Evolutionary conservation across 306 rosid genomes (phyloP).

Genomic region (Alnus rubra): DNA sequence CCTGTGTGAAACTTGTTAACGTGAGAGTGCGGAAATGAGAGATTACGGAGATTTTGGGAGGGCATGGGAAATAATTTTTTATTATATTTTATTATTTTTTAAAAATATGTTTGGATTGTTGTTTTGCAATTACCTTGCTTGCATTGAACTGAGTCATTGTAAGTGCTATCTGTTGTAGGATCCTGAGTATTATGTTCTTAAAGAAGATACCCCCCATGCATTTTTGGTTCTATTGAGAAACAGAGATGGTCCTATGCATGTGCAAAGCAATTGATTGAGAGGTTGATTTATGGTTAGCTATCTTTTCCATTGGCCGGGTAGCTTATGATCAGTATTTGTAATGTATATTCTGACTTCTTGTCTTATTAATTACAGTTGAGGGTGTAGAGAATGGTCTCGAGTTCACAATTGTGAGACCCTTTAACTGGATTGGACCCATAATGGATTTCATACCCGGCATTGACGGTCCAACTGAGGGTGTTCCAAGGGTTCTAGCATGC

Average conservation of each 20-base stretch:
- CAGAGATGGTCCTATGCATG: constrained; percentile 98
- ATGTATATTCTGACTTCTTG: constrained; percentile 15
- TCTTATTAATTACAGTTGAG: constrained; percentile 56
- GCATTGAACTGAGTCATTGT: constrained; percentile 14
- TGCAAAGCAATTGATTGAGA: constrained; percentile 92
- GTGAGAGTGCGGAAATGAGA: too few species aligned
- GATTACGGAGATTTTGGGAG: too few species aligned
- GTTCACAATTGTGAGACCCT: constrained; percentile 90
- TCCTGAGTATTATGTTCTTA: constrained; percentile 76
- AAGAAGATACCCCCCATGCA: constrained; percentile 82
- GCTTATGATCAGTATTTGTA: background rate
- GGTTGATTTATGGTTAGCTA: constrained; percentile 78
- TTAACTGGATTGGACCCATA: constrained; percentile 94
- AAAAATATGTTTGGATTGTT: background rate
- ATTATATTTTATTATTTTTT: too few species aligned
- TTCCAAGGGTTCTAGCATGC: constrained; percentile 94
- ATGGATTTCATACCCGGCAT: constrained; percentile 99
- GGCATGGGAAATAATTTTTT: too few species aligned
- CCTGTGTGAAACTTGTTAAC: too few species aligned
- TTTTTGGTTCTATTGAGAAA: constrained; percentile 90
- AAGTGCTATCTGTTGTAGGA: constrained; percentile 49
- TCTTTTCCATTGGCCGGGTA: background rate
- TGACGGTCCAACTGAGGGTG: constrained; percentile 97
- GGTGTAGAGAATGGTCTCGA: constrained; percentile 91
- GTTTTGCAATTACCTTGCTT: background rate